Conservation (phyloP, 805 yeast species). For the Ogataea populi-albae region DNA sequence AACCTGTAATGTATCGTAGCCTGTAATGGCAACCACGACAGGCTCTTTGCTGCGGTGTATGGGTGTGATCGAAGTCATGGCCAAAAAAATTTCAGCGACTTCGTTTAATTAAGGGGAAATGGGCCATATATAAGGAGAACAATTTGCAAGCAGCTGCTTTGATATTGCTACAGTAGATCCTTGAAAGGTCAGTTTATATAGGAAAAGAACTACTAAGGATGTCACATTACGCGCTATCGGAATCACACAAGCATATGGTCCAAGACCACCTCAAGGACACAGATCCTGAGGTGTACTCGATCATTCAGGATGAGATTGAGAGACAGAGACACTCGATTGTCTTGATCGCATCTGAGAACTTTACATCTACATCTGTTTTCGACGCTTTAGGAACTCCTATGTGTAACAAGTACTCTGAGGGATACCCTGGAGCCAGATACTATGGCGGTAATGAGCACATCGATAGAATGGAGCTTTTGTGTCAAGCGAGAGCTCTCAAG, state of each 20-base stretch:
- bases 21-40: too few relatives aligned
- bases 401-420: conserved; percentile 98
- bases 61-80: too few relatives aligned
- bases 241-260: conserved; percentile 61
- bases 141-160: too few relatives aligned
- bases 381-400: conserved; percentile 96
- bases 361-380: conserved; percentile 93
- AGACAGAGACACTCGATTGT: conserved; percentile 95
- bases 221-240: conserved; percentile 59
- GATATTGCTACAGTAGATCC: too few relatives aligned
- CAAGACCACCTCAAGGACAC: conserved; percentile 60
- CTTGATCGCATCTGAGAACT: conserved; percentile 94
- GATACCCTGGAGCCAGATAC: conserved; percentile 98
- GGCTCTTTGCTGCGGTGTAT: too few relatives aligned
- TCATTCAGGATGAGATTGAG: conserved; percentile 73
- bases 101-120: too few relatives aligned
- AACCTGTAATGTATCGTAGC: too few relatives aligned
- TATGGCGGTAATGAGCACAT: conserved; percentile 98
- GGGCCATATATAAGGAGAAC: too few relatives aligned
- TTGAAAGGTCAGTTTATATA: too few relatives aligned
- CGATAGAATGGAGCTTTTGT: conserved; percentile 86
- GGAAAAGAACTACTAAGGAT: too few relatives aligned
- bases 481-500: conserved; percentile 91
- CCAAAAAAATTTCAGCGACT: too few relatives aligned
- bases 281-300: conserved; percentile 76